Conservation (phyloP, 1,284 basidiomycete species). For the Chondrostereum purpureum region DNA sequence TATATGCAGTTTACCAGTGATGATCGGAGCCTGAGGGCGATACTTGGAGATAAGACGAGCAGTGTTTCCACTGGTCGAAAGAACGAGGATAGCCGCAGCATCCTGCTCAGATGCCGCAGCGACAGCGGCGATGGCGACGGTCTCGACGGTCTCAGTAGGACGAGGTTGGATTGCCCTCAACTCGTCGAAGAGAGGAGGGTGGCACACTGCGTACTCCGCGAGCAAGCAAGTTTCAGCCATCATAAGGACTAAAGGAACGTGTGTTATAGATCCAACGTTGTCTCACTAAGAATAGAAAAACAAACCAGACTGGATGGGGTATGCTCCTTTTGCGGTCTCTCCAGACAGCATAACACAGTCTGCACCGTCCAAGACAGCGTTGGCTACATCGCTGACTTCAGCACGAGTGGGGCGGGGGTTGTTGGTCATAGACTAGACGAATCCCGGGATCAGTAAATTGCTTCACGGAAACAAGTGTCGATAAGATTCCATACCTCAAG, state of each 20-base stretch:
- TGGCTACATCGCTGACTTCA: slow-evolving; percentile 96
- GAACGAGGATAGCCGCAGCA: slow-evolving; percentile 90
- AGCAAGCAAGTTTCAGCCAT: slow-evolving; percentile 98
- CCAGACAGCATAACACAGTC: slow-evolving; percentile 99
- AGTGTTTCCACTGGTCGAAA: slow-evolving; percentile 96
- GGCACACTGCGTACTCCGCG: slow-evolving; percentile 90
- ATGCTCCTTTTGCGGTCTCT: slow-evolving; percentile 94
- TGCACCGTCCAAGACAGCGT: slow-evolving; percentile 93
- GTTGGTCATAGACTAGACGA: slow-evolving; percentile 86
- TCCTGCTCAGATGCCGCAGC: slow-evolving; percentile 92
- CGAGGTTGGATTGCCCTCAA: slow-evolving; percentile 72
- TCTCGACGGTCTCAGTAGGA: slow-evolving; percentile 90
- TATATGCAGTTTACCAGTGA: slow-evolving; percentile 60
- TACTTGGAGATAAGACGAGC: slow-evolving; percentile 97
- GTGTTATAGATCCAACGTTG: too few relatives aligned
- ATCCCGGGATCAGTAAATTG: slow-evolving; percentile 12
- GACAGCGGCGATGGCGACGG: slow-evolving; percentile 89
- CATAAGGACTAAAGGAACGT: slow-evolving; percentile 84
- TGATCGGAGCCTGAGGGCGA: slow-evolving; percentile 89
- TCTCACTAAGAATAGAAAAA: too few relatives aligned
- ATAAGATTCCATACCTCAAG: slow-evolving; percentile 68
- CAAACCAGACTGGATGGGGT: slow-evolving; percentile 84
- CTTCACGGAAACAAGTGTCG: slow-evolving; percentile 3
- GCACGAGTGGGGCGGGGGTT: slow-evolving; percentile 96
- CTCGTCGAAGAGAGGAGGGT: slow-evolving; percentile 89